Percentiles rank a stretch among this genome's conserved stretches.
phyloP scores from a whole-genome alignment of 2,329 filamentous ascomycete genomes.

The Fusarium subglutinans region DNA sequence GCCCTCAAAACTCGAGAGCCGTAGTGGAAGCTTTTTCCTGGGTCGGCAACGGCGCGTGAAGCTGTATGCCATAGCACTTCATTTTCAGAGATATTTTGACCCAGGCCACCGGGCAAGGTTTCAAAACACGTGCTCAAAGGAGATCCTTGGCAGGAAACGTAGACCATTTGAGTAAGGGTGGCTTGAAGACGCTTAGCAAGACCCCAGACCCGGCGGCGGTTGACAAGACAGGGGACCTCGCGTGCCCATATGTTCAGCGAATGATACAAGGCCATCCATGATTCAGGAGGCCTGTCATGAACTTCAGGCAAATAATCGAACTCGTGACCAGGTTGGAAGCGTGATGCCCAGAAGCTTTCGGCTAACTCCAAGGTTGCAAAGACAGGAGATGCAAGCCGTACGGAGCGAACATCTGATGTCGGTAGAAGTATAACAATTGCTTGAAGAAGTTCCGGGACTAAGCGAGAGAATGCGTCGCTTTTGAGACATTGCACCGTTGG shows the following conservation, averaged over 20 bases:
- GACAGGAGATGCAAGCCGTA: slow-evolving; percentile 15
- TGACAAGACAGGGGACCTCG: background rate
- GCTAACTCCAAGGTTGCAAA: background rate
- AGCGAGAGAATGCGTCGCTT: slow-evolving; percentile 1
- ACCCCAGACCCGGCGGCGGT: slow-evolving; percentile 15
- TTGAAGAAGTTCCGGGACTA: slow-evolving; percentile 18
- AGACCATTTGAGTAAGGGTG: fast-evolving
- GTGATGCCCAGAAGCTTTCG: slow-evolving; percentile 25
- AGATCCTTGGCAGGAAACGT: background rate
- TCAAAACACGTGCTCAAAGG: slow-evolving; percentile 11
- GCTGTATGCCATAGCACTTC: background rate
- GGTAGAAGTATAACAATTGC: background rate
- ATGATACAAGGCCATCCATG: slow-evolving; percentile 6
- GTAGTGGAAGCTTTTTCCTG: fast-evolving
- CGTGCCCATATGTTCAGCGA: background rate
- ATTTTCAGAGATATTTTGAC: fast-evolving
- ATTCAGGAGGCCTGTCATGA: background rate
- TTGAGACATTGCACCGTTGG: background rate
- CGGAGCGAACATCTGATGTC: slow-evolving; percentile 1
- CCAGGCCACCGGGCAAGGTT: fast-evolving
- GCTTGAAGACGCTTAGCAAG: background rate
- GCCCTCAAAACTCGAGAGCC: slow-evolving; percentile 10
- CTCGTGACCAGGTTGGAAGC: slow-evolving; percentile 14
- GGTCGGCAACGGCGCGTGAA: background rate
- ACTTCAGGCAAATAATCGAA: slow-evolving; percentile 13